Base-by-base conservation (phyloP, 345 rosid species). In the Passiflora organensis region DNA sequence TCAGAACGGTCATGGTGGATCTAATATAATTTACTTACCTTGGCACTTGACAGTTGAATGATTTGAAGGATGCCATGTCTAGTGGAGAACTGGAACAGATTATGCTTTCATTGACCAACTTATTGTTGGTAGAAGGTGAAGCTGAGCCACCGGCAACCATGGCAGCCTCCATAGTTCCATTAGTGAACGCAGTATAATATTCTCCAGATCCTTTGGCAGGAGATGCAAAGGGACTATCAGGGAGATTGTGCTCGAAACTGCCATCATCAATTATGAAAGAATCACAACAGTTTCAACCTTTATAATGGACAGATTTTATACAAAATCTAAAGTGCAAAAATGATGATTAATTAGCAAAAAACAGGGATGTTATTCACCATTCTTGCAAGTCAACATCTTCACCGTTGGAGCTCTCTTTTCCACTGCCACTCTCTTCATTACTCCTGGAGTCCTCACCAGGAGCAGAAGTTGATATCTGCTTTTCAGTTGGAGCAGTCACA, bases 11-110 rank as follows among this genome's bases (percentile, higher is more conserved):
- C 13, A 13, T 15, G 4, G 32, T 28, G 34, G 34, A 8, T 8
- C 50, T 46, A 59, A 6, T 53, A 2, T n/a, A 41, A 20, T 13
- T 2, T 22, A 41, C 17, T 22, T 67, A 87, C 97, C 94, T 80
- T 1, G 91, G 91, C 44, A 85, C 66, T 68, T 87, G 96, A 77
- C 78, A 90, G 65, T 85, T 90, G 71, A 85, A 83, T 38, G 88
- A 65, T 45, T 76, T 80, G 76, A 80, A 78, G 22, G 87, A 72
- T 32, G 83, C 74, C 69, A 67, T 74, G 67, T 82, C 91, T 24
- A 80, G 41, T 14, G 85, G 50, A 16, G 75, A 57, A 74, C 58
- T 70, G 50, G 67, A 55, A 34, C 77, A 66, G 48, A 70, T 42
- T 23, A 77, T 59, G 55, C 77, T 43, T 28, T 74, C 53, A 41